These are phyloP conservation scores for Haplosporangium gracile DNA, from an alignment of 192 early-diverging fungal genomes.

Conservation along the genomic window DNA sequence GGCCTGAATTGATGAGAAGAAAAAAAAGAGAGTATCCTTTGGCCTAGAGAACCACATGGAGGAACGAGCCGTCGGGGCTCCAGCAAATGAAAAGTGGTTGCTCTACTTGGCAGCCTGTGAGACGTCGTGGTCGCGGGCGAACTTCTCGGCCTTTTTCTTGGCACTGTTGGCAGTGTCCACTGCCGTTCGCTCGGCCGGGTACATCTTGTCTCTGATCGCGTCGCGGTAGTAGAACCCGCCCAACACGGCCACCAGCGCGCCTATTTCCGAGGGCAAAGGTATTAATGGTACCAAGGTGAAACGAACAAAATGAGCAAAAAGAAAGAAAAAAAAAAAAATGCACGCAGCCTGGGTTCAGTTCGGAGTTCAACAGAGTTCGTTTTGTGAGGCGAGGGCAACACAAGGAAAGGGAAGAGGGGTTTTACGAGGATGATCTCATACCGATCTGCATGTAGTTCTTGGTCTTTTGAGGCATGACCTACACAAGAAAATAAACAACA, in stretches of 20 bases:
- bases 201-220: slow-evolving; percentile 1
- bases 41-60: too few relatives aligned
- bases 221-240: slow-evolving; percentile 15
- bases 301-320: not conserved
- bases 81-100: not conserved
- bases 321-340: too few relatives aligned
- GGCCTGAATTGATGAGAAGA: too few relatives aligned
- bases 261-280: not conserved
- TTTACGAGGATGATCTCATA: not conserved
- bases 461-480: slow-evolving; percentile 23
- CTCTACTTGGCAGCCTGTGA: not conserved
- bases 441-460: slow-evolving; percentile 29
- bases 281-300: not conserved
- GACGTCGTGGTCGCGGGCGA: not conserved
- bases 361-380: not conserved
- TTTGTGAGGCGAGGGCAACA: not conserved
- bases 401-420: not conserved
- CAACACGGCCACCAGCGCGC: not conserved
- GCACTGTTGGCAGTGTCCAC: not conserved
- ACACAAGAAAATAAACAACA: not conserved
- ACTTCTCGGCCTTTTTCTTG: not conserved
- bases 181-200: not conserved
- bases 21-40: too few relatives aligned
- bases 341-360: too few relatives aligned
- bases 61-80: not conserved